Base-by-base conservation (phyloP, 2,329 filamentous ascomycete species). In the Stromatinia cepivora region DNA sequence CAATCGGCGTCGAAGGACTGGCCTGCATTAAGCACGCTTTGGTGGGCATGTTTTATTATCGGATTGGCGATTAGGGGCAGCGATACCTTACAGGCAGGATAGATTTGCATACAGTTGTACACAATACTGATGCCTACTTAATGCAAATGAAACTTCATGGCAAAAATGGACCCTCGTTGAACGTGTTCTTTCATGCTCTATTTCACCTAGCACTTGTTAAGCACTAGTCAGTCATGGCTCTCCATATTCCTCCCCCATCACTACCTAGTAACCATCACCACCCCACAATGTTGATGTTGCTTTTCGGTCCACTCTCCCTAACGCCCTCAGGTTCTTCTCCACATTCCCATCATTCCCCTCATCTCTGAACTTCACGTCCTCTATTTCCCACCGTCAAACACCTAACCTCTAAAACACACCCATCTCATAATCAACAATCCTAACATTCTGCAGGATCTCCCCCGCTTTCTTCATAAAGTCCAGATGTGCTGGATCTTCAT, bases 401-500 rank as follows among this genome's bases (percentile, higher is more conserved):
- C 45, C 31, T 13, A 11, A 28, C 11, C 36, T 56, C 56, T 62
- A 84, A 72, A 88, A 79, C 74, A 81, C 81, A 0, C 85, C 86
- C 13, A 83, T 81, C 58, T 79, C 80, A 78, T 89, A 91, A 76
- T 91, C 88, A 2, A 91, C 76, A 0, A 90, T 86, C 69, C 84
- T 82, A 3, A 83, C 83, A 75, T 85, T 85, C 71, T 85, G 80
- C 20, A 89, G 73, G 1, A 86, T 73, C 9, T 79, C 79, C 11
- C 80, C 79, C 45, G 86, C 76, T 71, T 79, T 83, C 69, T 84
- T 80, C n/a, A 86, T 81, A 73, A 92, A 92, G 0, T 78, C 85
- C 48, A 82, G 79, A 76, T 93, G 90, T 11, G 80, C 84, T 1
- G 88, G 88, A 73, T 93, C 91, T 42, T 87, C 80, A 65, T 85